Conservation (phyloP, 495 filamentous ascomycete genomes). For the Venustampulla echinocandica region DNA sequence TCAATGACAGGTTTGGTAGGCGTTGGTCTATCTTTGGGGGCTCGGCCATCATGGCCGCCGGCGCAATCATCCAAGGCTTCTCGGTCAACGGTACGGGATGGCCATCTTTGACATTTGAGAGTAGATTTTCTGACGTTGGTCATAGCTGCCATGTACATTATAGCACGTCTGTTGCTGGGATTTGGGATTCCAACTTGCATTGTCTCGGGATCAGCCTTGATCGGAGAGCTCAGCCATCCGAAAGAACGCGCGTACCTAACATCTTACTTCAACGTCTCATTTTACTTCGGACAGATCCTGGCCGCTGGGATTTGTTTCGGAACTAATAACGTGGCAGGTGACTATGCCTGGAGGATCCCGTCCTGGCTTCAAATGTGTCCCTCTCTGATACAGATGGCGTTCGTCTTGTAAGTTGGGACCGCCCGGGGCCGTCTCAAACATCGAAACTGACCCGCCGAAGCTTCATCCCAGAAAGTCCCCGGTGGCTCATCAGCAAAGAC, state of each 20-base stretch:
- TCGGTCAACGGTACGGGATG: conserved; percentile 17
- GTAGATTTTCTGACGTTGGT: background rate
- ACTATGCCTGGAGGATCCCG: conserved; percentile 12
- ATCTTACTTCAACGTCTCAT: conserved; percentile 58
- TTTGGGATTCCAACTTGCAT: conserved; percentile 59
- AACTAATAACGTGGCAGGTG: conserved; percentile 1
- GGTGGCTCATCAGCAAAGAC: conserved; percentile 49
- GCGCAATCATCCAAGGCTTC: conserved; percentile 37
- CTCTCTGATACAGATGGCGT: conserved; percentile 1
- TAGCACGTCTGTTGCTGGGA: conserved; percentile 56
- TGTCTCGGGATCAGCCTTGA: conserved; percentile 52
- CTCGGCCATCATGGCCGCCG: conserved; percentile 38
- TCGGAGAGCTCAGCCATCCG: conserved; percentile 59
- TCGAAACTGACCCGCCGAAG: background rate
- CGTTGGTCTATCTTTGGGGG: conserved; percentile 42
- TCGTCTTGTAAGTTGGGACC: conserved; percentile 1
- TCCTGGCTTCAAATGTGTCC: conserved; percentile 10
- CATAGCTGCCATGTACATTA: conserved; percentile 47
- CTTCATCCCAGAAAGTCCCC: conserved; percentile 41
- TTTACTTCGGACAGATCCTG: conserved; percentile 38
- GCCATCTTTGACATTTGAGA: background rate
- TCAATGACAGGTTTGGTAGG: conserved; percentile 37
- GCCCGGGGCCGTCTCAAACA: background rate
- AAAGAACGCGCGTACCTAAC: conserved; percentile 58
- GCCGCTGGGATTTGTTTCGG: conserved; percentile 26